These are phyloP conservation scores for Trichomonascaceae sp. DNA, from an alignment of 1,139 yeast genomes.

Conservation along the genomic window DNA sequence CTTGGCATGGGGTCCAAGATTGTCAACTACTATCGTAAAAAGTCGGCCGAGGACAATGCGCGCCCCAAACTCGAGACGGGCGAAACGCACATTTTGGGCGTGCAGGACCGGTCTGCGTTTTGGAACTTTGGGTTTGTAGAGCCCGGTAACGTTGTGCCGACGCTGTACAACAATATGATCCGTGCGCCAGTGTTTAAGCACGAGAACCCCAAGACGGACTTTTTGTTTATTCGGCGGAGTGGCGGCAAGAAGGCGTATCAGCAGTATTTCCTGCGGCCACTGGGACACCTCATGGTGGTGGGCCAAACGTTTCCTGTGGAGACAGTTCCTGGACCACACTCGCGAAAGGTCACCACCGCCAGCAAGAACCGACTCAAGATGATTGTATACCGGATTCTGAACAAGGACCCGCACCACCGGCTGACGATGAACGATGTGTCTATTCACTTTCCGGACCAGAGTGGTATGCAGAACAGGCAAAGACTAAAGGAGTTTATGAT, in stretches of 20 bases:
- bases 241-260: constrained; percentile 50
- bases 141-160: constrained; percentile 87
- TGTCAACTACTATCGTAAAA: constrained; percentile 84
- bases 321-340: constrained; percentile 96
- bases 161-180: constrained; percentile 79
- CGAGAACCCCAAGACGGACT: constrained; percentile 67
- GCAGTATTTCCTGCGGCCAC: constrained; percentile 48
- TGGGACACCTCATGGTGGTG: constrained; percentile 67
- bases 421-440: constrained; percentile 81
- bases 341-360: constrained; percentile 89
- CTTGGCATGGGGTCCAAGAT: constrained; percentile 95
- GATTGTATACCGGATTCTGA: constrained; percentile 84
- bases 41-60: constrained; percentile 63
- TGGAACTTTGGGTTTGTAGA: constrained; percentile 98
- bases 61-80: constrained; percentile 87
- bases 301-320: constrained; percentile 92
- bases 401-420: constrained; percentile 60
- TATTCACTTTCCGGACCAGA: constrained; percentile 90
- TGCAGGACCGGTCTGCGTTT: constrained; percentile 91
- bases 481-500: constrained; percentile 96
- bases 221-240: constrained; percentile 63
- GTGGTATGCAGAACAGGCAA: constrained; percentile 95
- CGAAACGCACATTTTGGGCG: constrained; percentile 90
- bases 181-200: constrained; percentile 92
- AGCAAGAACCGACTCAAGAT: constrained; percentile 82